These are phyloP conservation scores for Turritis glabra DNA, from an alignment of 345 rosid species.

Conservation along the genomic window DNA sequence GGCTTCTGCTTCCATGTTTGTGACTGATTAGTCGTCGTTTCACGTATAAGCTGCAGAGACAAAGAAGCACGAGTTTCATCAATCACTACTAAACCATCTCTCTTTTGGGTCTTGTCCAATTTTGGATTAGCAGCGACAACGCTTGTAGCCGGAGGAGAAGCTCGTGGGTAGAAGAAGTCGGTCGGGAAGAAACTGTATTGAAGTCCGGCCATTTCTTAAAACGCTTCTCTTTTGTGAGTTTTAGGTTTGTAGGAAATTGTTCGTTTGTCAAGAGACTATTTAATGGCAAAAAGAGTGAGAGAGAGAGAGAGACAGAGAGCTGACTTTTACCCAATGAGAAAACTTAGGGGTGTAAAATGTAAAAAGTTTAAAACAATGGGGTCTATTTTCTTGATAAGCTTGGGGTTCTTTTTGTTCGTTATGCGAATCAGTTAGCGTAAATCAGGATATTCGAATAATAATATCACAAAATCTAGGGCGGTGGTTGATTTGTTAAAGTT, in stretches of 20 bases:
- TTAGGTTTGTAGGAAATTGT: not conserved
- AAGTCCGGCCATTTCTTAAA: conserved; percentile 44
- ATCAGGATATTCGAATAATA: conserved; percentile 32
- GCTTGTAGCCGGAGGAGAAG: conserved; percentile 29
- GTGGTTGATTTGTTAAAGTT: conserved; percentile 2
- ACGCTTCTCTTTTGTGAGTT: not conserved
- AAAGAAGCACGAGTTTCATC: conserved; percentile 28
- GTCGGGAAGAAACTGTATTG: conserved; percentile 59
- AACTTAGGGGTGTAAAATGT: conserved; percentile 14
- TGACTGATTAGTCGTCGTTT: conserved; percentile 21
- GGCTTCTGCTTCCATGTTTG: conserved; percentile 29
- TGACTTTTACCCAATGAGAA: not conserved
- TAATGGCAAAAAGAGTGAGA: conserved; percentile 10
- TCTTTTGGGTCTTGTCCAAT: conserved; percentile 10
- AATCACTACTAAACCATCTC: conserved; percentile 11
- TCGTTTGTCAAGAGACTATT: conserved; percentile 17
- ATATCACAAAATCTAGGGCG: not conserved
- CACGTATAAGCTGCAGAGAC: conserved; percentile 20
- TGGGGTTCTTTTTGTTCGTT: conserved; percentile 3
- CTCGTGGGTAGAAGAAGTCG: conserved; percentile 55
- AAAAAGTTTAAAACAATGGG: not conserved
- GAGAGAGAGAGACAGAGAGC: not conserved
- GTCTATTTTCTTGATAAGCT: too few species aligned
- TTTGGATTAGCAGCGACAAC: conserved; percentile 18
- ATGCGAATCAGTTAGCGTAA: conserved; percentile 17